Conservation (phyloP, 441 rosid species). For the Euphorbia corollata region DNA sequence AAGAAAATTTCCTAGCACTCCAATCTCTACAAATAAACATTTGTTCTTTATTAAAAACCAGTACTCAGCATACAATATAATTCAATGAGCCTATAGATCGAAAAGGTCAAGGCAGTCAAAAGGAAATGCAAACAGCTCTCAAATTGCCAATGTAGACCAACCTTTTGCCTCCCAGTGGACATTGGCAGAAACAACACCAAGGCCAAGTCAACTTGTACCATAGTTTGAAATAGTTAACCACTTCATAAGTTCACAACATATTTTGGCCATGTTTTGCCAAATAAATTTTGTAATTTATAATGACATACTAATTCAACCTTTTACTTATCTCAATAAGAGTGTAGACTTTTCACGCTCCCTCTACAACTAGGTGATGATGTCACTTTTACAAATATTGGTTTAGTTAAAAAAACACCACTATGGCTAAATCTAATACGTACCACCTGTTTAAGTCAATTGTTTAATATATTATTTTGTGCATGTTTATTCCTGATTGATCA, state of each 20-base stretch:
- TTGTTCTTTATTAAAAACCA: neutral
- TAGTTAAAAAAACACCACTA: neutral
- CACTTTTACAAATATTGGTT: neutral
- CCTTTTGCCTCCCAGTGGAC: neutral
- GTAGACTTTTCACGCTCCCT: neutral
- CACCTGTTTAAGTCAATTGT: neutral
- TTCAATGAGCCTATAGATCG: neutral
- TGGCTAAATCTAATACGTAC: neutral
- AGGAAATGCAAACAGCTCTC: neutral
- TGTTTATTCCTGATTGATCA: neutral
- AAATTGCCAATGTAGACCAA: neutral
- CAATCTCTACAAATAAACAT: neutral
- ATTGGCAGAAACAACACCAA: neutral
- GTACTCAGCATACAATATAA: neutral
- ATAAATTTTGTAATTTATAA: neutral
- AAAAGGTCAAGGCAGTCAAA: neutral
- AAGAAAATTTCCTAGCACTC: neutral
- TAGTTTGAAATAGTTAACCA: neutral
- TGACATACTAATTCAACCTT: neutral
- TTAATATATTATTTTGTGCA: neutral
- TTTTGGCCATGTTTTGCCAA: neutral
- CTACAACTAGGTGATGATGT: neutral
- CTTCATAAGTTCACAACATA: neutral
- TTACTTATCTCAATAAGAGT: neutral
- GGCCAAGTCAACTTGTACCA: neutral